These are phyloP conservation scores for Teratosphaeria pseudoeucalypti DNA, from an alignment of 2,329 filamentous ascomycete species.

Conservation along the genomic window DNA sequence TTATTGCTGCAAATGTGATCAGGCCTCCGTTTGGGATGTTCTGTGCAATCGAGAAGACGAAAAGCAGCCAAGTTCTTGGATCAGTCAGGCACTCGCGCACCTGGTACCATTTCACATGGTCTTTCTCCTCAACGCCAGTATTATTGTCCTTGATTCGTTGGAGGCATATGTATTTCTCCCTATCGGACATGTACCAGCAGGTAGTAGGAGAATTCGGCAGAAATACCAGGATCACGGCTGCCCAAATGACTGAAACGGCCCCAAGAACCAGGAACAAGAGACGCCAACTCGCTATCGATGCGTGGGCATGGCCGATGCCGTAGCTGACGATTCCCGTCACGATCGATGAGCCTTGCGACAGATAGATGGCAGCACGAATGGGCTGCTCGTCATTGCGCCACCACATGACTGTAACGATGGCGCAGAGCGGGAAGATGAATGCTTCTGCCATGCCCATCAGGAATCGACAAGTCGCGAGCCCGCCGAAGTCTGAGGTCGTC, in stretches of 20 bases:
- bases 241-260: background rate
- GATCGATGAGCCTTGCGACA: slow-evolving; percentile 25
- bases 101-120: slow-evolving; percentile 36
- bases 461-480: slow-evolving; percentile 28
- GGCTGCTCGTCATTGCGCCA: slow-evolving; percentile 31
- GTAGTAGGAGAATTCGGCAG: background rate
- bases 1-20: slow-evolving; percentile 8
- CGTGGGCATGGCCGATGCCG: slow-evolving; percentile 23
- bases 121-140: background rate
- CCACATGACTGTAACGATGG: slow-evolving; percentile 28
- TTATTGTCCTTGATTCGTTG: background rate
- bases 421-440: slow-evolving; percentile 27
- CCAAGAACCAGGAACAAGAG: background rate
- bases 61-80: slow-evolving; percentile 44
- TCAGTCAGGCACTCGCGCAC: slow-evolving; percentile 46
- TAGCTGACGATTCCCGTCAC: background rate
- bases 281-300: slow-evolving; percentile 12
- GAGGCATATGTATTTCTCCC: background rate
- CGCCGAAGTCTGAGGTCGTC: slow-evolving; percentile 30
- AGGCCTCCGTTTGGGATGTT: slow-evolving; percentile 11
- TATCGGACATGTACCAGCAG: background rate
- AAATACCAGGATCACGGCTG: background rate
- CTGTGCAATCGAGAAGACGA: slow-evolving; percentile 6
- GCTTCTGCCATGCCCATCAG: slow-evolving; percentile 27
- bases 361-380: slow-evolving; percentile 34